These are phyloP conservation scores for Fusarium tanahbumbuense DNA, from an alignment of 2,329 filamentous ascomycete genomes.

Conservation along the genomic window DNA sequence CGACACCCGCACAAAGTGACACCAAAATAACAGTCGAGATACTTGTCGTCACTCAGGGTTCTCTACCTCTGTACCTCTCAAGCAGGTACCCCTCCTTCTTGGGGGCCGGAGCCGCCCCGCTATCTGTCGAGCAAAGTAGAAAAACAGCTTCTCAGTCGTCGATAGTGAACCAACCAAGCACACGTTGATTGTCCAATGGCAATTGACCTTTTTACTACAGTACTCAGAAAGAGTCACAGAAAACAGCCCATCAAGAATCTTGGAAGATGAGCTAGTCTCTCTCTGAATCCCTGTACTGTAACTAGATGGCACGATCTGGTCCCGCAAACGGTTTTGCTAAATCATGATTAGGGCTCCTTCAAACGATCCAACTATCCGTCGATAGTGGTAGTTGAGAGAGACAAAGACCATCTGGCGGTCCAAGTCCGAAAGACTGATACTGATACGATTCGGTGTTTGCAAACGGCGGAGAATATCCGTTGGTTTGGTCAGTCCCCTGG, in stretches of 20 bases:
- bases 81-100: slow-evolving; percentile 8
- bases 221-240: slow-evolving; percentile 1
- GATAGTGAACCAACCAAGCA: slow-evolving; percentile 18
- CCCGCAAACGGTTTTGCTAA: slow-evolving; percentile 28
- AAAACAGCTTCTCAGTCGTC: slow-evolving; percentile 30
- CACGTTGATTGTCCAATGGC: slow-evolving; percentile 25
- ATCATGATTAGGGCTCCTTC: slow-evolving; percentile 10
- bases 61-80: not conserved
- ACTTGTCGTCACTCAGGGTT: not conserved
- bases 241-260: slow-evolving; percentile 30
- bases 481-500: slow-evolving; percentile 2
- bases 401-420: slow-evolving; percentile 9
- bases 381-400: not conserved
- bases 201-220: not conserved
- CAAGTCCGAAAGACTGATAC: slow-evolving; percentile 21
- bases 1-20: not conserved
- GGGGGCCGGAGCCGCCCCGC: slow-evolving; percentile 36
- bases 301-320: slow-evolving; percentile 35
- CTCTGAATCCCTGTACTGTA: slow-evolving; percentile 7
- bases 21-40: not conserved
- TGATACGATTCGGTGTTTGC: slow-evolving; percentile 19
- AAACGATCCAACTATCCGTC: not conserved
- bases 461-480: slow-evolving; percentile 30
- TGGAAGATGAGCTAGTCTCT: slow-evolving; percentile 21
- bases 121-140: slow-evolving; percentile 33